Evolutionary conservation across 495 filamentous ascomycete genomes (phyloP).

Genomic region (Alectoria sarmentosa): DNA sequence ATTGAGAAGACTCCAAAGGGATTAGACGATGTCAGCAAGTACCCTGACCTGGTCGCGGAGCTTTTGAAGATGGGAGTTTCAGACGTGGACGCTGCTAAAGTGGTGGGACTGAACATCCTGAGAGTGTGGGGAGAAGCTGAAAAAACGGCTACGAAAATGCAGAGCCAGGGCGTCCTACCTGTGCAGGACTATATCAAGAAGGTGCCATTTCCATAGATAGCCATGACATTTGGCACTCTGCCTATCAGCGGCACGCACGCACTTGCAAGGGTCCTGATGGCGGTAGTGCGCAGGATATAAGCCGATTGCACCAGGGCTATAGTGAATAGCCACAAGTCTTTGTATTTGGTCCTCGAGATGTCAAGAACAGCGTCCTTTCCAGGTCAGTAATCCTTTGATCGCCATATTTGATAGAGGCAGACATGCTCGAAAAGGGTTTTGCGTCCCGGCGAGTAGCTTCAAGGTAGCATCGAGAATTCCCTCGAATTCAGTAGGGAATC

Average conservation of each 20-base stretch:
- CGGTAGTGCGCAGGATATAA: not conserved
- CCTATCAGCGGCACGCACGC: too few relatives aligned
- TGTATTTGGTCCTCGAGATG: not conserved
- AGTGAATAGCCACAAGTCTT: not conserved
- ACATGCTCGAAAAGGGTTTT: not conserved
- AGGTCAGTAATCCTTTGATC: not conserved
- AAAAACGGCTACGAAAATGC: slow-evolving; percentile 54
- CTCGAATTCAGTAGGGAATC: not conserved
- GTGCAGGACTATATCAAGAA: slow-evolving; percentile 47
- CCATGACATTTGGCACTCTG: not conserved
- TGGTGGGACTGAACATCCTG: slow-evolving; percentile 67
- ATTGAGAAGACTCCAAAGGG: slow-evolving; percentile 42
- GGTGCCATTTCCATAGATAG: not conserved
- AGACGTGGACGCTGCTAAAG: slow-evolving; percentile 56
- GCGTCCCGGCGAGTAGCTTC: not conserved
- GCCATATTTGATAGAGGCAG: not conserved
- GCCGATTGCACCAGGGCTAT: not conserved
- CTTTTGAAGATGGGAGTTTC: slow-evolving; percentile 59
- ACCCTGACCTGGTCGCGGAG: slow-evolving; percentile 71
- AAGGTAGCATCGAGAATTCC: not conserved
- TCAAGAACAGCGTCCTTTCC: not conserved
- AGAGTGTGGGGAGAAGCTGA: slow-evolving; percentile 74
- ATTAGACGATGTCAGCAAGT: slow-evolving; percentile 73
- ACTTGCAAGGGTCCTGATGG: not conserved
- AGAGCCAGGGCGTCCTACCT: slow-evolving; percentile 49